Evolutionary conservation across 108 stramenopile species (phyloP), one percentile per base, ranked within the genome.

Genomic region (Nitzschia palea): DNA sequence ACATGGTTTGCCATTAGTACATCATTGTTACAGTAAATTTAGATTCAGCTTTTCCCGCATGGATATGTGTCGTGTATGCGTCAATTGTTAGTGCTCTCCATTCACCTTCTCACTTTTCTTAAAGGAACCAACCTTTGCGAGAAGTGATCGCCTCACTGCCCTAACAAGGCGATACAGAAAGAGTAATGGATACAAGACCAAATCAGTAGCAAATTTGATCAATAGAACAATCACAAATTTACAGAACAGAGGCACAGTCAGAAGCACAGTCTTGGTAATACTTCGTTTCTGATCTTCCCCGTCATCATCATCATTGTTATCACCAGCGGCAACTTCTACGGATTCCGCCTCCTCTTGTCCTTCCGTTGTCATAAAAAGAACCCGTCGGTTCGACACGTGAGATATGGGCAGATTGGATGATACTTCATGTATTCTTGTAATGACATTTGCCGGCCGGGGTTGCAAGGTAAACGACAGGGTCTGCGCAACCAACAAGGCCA

Each of bases 151-250:
- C 50, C 81, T 85, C 33, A 60, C 65, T 36, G 65, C 32, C 14
- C 77, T 68, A 8, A 50, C 76, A 63, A 83, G 30, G 59, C 88
- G 71, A 63, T 80, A 89, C 4, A 77, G 59, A 61, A 69, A 81
- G 20, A 89, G 62, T 4, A 74, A 33, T 30, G 88, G 88, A 70
- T 62, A 89, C 0, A 89, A 85, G 0, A 89, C 76, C 12, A 80
- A 35, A 65, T 86, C 88, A 8, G 88, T 86, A 25, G 81, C 66
- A 53, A 89, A 89, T 61, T 89, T 89, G 3, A 89, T 73, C 35
- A 78, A 31, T 29, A 89, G 70, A 0, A 89, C 88, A 18, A 82
- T 70, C n/a, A 76, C 37, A 48, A 88, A 85, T 58, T 88, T 88
- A 68, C 60, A 58, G 35, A 88, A 65, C 0, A 88, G 66, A 3